These are phyloP conservation scores for Leishmania gerbilli DNA, from an alignment of 208 protist genomes.

Conservation along the genomic window DNA sequence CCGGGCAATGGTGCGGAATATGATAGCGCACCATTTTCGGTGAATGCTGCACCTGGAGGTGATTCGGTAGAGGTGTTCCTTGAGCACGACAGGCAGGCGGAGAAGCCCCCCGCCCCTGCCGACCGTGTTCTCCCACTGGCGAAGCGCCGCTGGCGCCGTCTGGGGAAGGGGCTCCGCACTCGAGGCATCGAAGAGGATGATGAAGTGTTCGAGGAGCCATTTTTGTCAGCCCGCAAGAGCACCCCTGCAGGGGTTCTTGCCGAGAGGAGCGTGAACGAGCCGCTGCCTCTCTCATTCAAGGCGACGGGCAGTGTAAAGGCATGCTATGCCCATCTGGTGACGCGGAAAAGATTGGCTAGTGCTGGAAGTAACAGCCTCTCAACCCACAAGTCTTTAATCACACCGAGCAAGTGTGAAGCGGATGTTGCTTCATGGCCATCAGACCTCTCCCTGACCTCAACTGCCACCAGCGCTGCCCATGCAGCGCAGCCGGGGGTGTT, in stretches of 20 bases:
- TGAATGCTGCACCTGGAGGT: background rate
- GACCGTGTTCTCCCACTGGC: background rate
- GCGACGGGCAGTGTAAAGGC: background rate
- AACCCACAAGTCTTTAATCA: background rate
- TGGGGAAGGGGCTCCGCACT: background rate
- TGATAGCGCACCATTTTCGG: background rate
- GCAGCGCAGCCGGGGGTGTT: constrained; percentile 51
- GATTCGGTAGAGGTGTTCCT: background rate
- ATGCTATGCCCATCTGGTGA: background rate
- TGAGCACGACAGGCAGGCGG: background rate
- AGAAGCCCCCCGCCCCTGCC: background rate
- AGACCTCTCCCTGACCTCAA: background rate
- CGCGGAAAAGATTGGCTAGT: background rate
- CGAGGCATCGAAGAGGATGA: background rate
- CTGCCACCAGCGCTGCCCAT: background rate
- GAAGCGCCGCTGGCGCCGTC: background rate
- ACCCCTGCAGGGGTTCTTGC: background rate
- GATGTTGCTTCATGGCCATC: background rate
- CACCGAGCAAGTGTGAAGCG: background rate
- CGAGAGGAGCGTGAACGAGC: background rate
- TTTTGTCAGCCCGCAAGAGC: background rate
- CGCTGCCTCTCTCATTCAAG: background rate
- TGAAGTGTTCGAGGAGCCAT: background rate
- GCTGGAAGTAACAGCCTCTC: background rate
- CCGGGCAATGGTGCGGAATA: background rate